These are phyloP conservation scores for Epichloe glyceriae DNA, from an alignment of 2,329 filamentous ascomycete genomes.

Conservation along the genomic window DNA sequence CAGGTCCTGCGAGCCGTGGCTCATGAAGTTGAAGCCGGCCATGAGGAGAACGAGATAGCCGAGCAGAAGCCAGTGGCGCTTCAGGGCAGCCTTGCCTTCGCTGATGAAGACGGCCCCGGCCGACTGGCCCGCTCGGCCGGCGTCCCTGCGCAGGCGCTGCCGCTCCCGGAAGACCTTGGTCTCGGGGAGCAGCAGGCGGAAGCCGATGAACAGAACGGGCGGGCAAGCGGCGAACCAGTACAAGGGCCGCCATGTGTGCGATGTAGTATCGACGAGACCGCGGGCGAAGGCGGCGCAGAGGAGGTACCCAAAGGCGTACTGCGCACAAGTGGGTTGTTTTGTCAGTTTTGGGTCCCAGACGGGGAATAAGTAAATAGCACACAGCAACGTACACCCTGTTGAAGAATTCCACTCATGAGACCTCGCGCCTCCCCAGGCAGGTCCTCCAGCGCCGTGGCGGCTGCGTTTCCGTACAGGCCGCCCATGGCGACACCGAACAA, in stretches of 20 bases:
- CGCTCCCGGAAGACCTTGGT: conserved; percentile 60
- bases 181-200: conserved; percentile 67
- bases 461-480: conserved; percentile 65
- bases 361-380: background rate
- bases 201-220: conserved; percentile 67
- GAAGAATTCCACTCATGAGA: conserved; percentile 62
- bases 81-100: conserved; percentile 68
- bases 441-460: conserved; percentile 67
- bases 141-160: conserved; percentile 43
- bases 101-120: conserved; percentile 48
- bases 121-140: conserved; percentile 18
- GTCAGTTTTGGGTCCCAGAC: too few species aligned
- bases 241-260: conserved; percentile 69
- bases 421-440: conserved; percentile 55
- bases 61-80: conserved; percentile 67
- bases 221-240: conserved; percentile 83
- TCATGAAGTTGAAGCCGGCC: conserved; percentile 90
- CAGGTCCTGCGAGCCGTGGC: conserved; percentile 56
- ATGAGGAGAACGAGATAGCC: conserved; percentile 75
- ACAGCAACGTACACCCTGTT: conserved; percentile 44
- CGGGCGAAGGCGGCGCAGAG: conserved; percentile 44
- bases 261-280: conserved; percentile 61
- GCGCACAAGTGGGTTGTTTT: background rate
- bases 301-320: conserved; percentile 54
- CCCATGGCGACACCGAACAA: conserved; percentile 77